Evolutionary conservation across 2,329 filamentous ascomycete genomes (phyloP).

Genomic region (Ceratocystis papillata): DNA sequence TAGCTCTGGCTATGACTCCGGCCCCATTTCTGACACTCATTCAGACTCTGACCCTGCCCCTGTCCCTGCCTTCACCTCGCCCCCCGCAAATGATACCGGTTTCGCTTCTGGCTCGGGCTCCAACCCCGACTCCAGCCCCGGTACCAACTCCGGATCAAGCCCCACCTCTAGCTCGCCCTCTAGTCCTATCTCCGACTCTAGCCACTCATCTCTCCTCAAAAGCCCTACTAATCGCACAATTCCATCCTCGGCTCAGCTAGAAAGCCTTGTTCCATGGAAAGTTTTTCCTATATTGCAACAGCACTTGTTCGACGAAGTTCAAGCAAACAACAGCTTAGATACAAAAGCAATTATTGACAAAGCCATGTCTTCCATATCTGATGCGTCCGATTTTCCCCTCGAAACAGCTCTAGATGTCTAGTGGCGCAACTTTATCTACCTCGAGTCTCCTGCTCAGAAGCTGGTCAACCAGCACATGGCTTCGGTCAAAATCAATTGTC

Average conservation of each 20-base stretch:
- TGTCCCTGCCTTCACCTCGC: no score
- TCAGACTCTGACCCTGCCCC: no score
- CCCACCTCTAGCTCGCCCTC: background rate
- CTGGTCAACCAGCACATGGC: constrained; percentile 6
- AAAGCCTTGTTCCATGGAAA: background rate
- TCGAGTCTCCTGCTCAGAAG: constrained; percentile 10
- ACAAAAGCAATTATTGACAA: background rate
- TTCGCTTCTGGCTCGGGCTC: background rate
- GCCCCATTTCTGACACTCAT: background rate
- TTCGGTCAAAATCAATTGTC: background rate
- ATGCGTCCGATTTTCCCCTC: background rate
- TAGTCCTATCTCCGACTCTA: background rate
- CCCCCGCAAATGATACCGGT: background rate
- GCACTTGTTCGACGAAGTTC: background rate
- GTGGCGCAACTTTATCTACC: constrained; percentile 6
- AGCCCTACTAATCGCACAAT: background rate
- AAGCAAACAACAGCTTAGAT: background rate
- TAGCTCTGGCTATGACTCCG: background rate
- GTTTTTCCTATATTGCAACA: background rate
- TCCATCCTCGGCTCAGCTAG: background rate
- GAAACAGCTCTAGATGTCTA: background rate
- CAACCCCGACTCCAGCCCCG: background rate
- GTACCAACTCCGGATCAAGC: background rate
- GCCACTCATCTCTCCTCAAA: background rate
- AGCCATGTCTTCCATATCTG: background rate